These are phyloP conservation scores for Cyamopsis tetragonoloba DNA, from an alignment of 306 rosid genomes.

Conservation along the genomic window DNA sequence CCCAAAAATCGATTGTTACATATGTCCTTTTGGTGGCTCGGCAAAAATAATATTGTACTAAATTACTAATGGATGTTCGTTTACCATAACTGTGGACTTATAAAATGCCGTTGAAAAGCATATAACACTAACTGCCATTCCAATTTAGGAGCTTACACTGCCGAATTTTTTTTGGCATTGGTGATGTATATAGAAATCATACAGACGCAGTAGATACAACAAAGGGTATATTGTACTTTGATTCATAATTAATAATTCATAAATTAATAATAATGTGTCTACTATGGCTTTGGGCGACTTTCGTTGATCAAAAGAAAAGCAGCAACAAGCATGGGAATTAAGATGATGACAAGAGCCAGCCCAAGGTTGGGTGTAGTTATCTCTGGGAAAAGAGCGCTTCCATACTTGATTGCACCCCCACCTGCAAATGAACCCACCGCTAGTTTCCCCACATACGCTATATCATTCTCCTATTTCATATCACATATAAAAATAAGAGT, in stretches of 20 bases:
- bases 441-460: slow-evolving; percentile 50
- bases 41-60: too few relatives aligned
- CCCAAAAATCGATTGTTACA: neutral
- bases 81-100: too few relatives aligned
- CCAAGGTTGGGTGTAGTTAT: slow-evolving; percentile 71
- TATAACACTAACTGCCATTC: too few relatives aligned
- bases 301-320: slow-evolving; percentile 57
- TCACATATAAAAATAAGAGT: neutral
- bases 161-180: neutral
- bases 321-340: slow-evolving; percentile 52
- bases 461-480: slow-evolving; percentile 53
- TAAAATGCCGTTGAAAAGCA: too few relatives aligned
- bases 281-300: slow-evolving; percentile 29
- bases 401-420: slow-evolving; percentile 65
- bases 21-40: too few relatives aligned
- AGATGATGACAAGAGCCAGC: slow-evolving; percentile 53
- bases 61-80: too few relatives aligned
- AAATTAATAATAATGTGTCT: neutral
- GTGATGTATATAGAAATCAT: neutral
- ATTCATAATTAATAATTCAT: too few relatives aligned
- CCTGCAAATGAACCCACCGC: slow-evolving; percentile 52
- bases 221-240: neutral
- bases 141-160: too few relatives aligned
- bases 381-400: slow-evolving; percentile 60
- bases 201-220: neutral